These are phyloP conservation scores for Cercospora sp. DNA, from an alignment of 2,329 filamentous ascomycete species.

Conservation along the genomic window DNA sequence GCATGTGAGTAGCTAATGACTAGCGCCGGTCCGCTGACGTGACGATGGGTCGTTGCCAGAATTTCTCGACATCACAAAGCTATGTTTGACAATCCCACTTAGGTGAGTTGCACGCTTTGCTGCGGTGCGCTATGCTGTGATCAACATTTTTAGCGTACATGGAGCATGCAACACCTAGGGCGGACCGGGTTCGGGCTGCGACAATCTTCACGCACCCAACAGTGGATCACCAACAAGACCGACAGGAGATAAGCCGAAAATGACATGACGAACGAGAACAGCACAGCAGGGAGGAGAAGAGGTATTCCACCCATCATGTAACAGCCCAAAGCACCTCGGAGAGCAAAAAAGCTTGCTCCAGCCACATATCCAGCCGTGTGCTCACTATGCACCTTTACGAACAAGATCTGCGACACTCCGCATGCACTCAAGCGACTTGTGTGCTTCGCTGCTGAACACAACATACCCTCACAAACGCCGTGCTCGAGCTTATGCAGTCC, in stretches of 20 bases:
- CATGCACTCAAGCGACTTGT: neutral
- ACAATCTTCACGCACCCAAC: neutral
- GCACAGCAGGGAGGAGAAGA: neutral
- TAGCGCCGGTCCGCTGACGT: neutral
- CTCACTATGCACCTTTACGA: neutral
- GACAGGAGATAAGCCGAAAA: neutral
- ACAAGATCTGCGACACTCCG: constrained; percentile 4
- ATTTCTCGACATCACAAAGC: neutral
- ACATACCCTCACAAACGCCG: neutral
- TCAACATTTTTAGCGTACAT: neutral
- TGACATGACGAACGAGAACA: neutral
- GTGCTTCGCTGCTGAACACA: constrained; percentile 3
- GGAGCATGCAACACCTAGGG: neutral
- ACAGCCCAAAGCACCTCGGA: neutral
- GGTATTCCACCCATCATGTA: neutral
- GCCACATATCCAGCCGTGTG: neutral
- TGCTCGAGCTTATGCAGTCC: neutral
- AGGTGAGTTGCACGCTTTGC: neutral
- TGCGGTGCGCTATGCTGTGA: neutral
- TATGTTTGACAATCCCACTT: neutral
- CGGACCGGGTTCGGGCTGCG: neutral
- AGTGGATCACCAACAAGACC: neutral
- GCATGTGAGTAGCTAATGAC: neutral
- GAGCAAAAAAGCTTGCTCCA: constrained; percentile 2
- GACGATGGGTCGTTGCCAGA: neutral